These are phyloP conservation scores for Choanephora cucurbitarum DNA, from an alignment of 371 early-diverging fungal genomes.

Conservation along the genomic window DNA sequence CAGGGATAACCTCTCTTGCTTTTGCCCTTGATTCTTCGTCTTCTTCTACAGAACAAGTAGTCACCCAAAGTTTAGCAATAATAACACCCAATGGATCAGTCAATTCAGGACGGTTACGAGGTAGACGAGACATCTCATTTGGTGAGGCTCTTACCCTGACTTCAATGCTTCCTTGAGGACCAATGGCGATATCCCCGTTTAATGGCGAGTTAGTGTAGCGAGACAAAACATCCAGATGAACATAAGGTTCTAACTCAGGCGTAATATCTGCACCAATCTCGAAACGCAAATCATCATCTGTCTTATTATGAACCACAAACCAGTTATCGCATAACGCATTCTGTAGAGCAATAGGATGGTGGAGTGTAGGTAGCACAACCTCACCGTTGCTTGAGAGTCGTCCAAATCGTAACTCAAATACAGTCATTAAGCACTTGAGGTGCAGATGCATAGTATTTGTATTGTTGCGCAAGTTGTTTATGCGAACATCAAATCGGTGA, in stretches of 20 bases:
- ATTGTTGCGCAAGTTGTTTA: slow-evolving; percentile 72
- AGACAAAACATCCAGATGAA: slow-evolving; percentile 75
- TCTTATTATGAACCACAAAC: slow-evolving; percentile 79
- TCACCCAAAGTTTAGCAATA: slow-evolving; percentile 64
- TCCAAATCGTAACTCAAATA: slow-evolving; percentile 79
- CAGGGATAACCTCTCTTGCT: slow-evolving; percentile 63
- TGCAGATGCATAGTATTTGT: slow-evolving; percentile 55
- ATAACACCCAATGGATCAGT: slow-evolving; percentile 64
- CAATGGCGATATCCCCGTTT: slow-evolving; percentile 68
- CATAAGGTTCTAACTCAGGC: slow-evolving; percentile 60
- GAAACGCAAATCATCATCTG: slow-evolving; percentile 78
- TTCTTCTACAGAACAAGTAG: slow-evolving; percentile 43
- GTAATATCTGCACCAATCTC: slow-evolving; percentile 70
- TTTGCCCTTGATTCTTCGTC: slow-evolving; percentile 28
- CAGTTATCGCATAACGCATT: slow-evolving; percentile 76
- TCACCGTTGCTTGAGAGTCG: slow-evolving; percentile 64
- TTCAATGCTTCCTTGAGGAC: slow-evolving; percentile 72
- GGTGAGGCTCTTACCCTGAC: slow-evolving; percentile 75
- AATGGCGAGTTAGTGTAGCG: slow-evolving; percentile 85
- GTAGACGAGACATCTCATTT: slow-evolving; percentile 60
- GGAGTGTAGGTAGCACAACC: slow-evolving; percentile 72
- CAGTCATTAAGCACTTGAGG: slow-evolving; percentile 66
- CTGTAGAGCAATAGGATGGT: slow-evolving; percentile 62
- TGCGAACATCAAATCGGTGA: slow-evolving; percentile 47
- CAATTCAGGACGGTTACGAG: slow-evolving; percentile 52